A percentile compares a stretch with the other conserved stretches of the same genome.
Conservation (phyloP, 1,284 basidiomycete genomes). For the Chalciporus sp. region DNA sequence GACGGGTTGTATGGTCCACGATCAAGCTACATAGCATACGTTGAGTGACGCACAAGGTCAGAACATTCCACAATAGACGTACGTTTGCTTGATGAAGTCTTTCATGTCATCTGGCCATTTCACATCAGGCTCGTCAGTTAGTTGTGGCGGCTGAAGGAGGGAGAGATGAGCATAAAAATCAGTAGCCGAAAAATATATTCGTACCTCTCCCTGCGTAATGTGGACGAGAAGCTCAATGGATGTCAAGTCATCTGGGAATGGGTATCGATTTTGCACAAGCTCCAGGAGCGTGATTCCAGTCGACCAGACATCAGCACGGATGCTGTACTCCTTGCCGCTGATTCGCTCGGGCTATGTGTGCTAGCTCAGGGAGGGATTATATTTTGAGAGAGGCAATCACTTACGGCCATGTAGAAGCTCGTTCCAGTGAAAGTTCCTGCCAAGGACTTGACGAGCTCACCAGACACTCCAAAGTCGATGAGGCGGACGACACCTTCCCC, state of each 20-base stretch:
- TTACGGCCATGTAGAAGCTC: slow-evolving; percentile 95
- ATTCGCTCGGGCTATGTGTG: slow-evolving; percentile 85
- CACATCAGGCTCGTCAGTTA: slow-evolving; percentile 72
- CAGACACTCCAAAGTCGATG: slow-evolving; percentile 96
- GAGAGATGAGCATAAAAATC: slow-evolving; percentile 6
- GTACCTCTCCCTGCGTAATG: slow-evolving; percentile 80
- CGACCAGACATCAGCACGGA: slow-evolving; percentile 98
- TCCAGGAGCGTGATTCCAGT: slow-evolving; percentile 93
- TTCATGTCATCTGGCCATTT: slow-evolving; percentile 89
- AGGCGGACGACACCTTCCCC: slow-evolving; percentile 88
- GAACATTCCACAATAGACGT: slow-evolving; percentile 36
- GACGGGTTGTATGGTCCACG: slow-evolving; percentile 65
- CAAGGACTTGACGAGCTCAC: slow-evolving; percentile 88
- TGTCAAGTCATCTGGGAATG: slow-evolving; percentile 90
- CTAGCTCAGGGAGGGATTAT: slow-evolving; percentile 8
- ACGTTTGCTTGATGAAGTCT: slow-evolving; percentile 91
- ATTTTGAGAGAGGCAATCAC: slow-evolving; percentile 36
- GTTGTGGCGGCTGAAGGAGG: slow-evolving; percentile 69
- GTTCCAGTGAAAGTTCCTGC: slow-evolving; percentile 98
- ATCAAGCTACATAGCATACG: slow-evolving; percentile 47
- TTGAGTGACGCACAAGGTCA: slow-evolving; percentile 2
- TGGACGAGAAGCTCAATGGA: slow-evolving; percentile 94
- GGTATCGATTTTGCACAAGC: slow-evolving; percentile 92
- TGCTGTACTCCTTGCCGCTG: slow-evolving; percentile 86
- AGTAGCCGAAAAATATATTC: slow-evolving; percentile 19